Percentiles rank a stretch among this genome's conserved stretches.
Evolutionary conservation across 352 stramenopile genomes (phyloP).

Genomic region (Globisporangium perplexum): DNA sequence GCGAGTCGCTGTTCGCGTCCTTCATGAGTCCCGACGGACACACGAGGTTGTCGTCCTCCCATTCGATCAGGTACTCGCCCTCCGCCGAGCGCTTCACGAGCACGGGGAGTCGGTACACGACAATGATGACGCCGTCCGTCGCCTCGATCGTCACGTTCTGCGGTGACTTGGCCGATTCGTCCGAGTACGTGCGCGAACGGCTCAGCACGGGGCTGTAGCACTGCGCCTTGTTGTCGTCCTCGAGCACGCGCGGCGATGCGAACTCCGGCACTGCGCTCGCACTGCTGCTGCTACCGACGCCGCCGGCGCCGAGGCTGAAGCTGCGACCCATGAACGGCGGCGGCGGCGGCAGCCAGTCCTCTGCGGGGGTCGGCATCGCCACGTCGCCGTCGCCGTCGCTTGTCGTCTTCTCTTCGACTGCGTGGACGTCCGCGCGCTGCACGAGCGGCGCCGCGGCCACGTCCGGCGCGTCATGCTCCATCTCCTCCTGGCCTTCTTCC

Average conservation of each 20-base stretch:
- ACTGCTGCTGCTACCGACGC: background rate
- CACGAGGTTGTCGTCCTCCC: slow-evolving; percentile 87
- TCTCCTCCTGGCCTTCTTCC: slow-evolving; percentile 28
- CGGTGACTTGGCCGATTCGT: slow-evolving; percentile 54
- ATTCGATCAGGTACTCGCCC: slow-evolving; percentile 78
- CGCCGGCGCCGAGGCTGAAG: slow-evolving; percentile 7
- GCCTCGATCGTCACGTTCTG: slow-evolving; percentile 89
- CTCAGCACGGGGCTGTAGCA: slow-evolving; percentile 37
- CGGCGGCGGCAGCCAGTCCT: slow-evolving; percentile 6
- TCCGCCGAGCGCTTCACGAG: slow-evolving; percentile 75
- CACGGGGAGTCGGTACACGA: slow-evolving; percentile 95
- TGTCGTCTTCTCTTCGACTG: background rate
- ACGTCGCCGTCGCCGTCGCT: slow-evolving; percentile 5
- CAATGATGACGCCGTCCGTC: slow-evolving; percentile 95
- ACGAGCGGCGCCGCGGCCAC: background rate
- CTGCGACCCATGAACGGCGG: slow-evolving; percentile 3
- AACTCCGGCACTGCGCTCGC: background rate
- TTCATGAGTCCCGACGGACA: slow-evolving; percentile 76
- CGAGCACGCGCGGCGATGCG: slow-evolving; percentile 8
- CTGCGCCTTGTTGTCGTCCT: slow-evolving; percentile 8
- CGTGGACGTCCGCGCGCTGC: too few relatives aligned
- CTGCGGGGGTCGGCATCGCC: slow-evolving; percentile 3
- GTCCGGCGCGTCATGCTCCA: background rate
- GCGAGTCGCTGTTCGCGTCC: slow-evolving; percentile 48
- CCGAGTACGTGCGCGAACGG: slow-evolving; percentile 41